phyloP scores from a whole-genome alignment of 2,329 filamentous ascomycete genomes.

The Teratosphaeriaceae sp. region DNA sequence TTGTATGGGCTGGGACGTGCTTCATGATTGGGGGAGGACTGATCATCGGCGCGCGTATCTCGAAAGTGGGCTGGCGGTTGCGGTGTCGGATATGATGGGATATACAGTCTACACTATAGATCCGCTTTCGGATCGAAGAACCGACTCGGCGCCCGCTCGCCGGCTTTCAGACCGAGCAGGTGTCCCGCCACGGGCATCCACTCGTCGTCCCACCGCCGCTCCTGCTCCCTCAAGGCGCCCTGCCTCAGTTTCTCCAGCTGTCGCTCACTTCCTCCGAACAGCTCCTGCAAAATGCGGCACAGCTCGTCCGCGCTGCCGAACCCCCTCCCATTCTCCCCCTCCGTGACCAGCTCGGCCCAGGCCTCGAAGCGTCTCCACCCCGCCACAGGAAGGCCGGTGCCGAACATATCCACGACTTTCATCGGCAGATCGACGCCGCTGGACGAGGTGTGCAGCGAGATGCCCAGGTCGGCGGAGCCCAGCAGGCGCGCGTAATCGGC shows the following conservation, averaged over 20 bases:
- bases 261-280: constrained; percentile 61
- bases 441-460: constrained; percentile 87
- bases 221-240: constrained; percentile 74
- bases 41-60: constrained; percentile 22
- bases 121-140: neutral
- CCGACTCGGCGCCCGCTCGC: neutral
- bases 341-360: constrained; percentile 83
- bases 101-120: neutral
- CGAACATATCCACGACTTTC: constrained; percentile 99
- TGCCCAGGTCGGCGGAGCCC: constrained; percentile 77
- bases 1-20: constrained; percentile 37
- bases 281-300: constrained; percentile 51
- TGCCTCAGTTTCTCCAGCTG: constrained; percentile 63
- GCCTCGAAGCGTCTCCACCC: constrained; percentile 83
- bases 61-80: constrained; percentile 23
- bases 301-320: constrained; percentile 69
- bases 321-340: constrained; percentile 78
- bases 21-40: constrained; percentile 22
- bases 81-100: constrained; percentile 17
- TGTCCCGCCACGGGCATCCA: constrained; percentile 79
- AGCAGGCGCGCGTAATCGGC: constrained; percentile 80
- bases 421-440: constrained; percentile 95
- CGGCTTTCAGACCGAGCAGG: constrained; percentile 44
- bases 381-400: constrained; percentile 80
- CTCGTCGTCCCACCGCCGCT: constrained; percentile 80